A percentile compares a stretch with the other conserved stretches of the same genome.
phyloP scores from a whole-genome alignment of 495 filamentous ascomycete genomes.

The Trichodelitschia bisporula region DNA sequence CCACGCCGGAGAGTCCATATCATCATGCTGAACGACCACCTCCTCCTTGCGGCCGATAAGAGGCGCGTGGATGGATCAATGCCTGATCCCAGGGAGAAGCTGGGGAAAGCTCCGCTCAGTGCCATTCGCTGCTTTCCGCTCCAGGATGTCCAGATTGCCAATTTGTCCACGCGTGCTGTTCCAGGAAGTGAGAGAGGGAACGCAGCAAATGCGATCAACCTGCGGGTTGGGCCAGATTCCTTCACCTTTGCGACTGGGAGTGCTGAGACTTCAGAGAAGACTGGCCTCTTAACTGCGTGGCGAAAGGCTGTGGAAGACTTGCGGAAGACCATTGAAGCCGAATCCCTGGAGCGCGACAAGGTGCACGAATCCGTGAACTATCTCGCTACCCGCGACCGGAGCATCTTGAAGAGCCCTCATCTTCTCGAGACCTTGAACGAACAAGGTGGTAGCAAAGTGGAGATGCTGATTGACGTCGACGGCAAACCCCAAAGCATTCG shows the following conservation, averaged over 20 bases:
- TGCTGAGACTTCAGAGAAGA: slow-evolving; percentile 42
- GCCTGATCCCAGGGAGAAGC: too few species aligned
- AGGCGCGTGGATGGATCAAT: slow-evolving; percentile 64
- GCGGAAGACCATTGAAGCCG: slow-evolving; percentile 55
- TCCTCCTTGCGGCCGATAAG: slow-evolving; percentile 81
- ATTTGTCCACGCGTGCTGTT: slow-evolving; percentile 33
- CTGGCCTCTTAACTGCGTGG: slow-evolving; percentile 58
- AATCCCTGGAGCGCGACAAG: slow-evolving; percentile 26
- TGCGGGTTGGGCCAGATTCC: slow-evolving; percentile 71
- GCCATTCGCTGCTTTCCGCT: slow-evolving; percentile 90
- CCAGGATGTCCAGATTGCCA: slow-evolving; percentile 78
- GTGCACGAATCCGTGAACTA: slow-evolving; percentile 61
- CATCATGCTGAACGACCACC: slow-evolving; percentile 81
- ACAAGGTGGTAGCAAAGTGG: slow-evolving; percentile 17
- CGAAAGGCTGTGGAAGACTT: slow-evolving; percentile 81
- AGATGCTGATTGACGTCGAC: slow-evolving; percentile 80
- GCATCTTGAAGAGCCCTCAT: slow-evolving; percentile 39
- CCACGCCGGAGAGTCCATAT: slow-evolving; percentile 62
- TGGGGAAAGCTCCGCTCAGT: slow-evolving; percentile 34
- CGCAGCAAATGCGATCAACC: slow-evolving; percentile 68
- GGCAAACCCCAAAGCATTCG: slow-evolving; percentile 88
- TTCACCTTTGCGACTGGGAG: slow-evolving; percentile 67
- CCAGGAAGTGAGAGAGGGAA: slow-evolving; percentile 35
- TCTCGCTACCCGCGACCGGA: slow-evolving; percentile 42
- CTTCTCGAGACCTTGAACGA: slow-evolving; percentile 23